Base-by-base conservation (phyloP, 306 rosid species). In the Begonia loranthoides region DNA sequence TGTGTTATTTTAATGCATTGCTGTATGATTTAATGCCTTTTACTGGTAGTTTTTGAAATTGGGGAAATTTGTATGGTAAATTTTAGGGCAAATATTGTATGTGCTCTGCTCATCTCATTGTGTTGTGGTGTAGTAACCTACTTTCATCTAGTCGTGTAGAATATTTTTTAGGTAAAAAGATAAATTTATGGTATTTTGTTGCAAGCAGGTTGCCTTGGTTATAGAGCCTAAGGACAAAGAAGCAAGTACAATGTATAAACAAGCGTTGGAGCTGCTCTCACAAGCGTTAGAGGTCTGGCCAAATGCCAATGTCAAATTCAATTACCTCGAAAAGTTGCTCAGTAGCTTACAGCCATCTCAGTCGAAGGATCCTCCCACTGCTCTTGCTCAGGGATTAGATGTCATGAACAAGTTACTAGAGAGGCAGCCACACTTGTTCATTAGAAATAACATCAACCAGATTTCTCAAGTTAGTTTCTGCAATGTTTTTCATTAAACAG, bases 281-380 rank as follows among this genome's bases (percentile, higher is more conserved):
- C 94, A 87, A 63, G 99, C 99, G 38, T 68, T 92, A 76, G 96
- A 92, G 68, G 99, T 92, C 68, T 92, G 99, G 99, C 94, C 99
- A 9, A 83, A 67, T 73, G 96, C 99, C 59, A 92, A 86, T 60
- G 99, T 92, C 41, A 92, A 92, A 58, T 92, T 92, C 63, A 92
- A 83, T 75, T 87, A 87, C 73, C 77, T 83, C 61, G 96, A 92
- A 68, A 92, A 92, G 82, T 73, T 92, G 75, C 80, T 92, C 73
- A 79, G 94, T 76, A 83, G 94, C 62, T 80, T 92, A 70, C 99
- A 92, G 62, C 96, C 90, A 71, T 82, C 99, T 76, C 99, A 87
- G 61, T 71, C 96, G 56, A 92, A 92, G 80, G 99, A 92, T 66
- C 99, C 99, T 57, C 70, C 99, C 63, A 92, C 99, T 17, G 93